Evolutionary conservation across 78 protist species (phyloP).

Genomic region (Cavenderia fasciculata): DNA sequence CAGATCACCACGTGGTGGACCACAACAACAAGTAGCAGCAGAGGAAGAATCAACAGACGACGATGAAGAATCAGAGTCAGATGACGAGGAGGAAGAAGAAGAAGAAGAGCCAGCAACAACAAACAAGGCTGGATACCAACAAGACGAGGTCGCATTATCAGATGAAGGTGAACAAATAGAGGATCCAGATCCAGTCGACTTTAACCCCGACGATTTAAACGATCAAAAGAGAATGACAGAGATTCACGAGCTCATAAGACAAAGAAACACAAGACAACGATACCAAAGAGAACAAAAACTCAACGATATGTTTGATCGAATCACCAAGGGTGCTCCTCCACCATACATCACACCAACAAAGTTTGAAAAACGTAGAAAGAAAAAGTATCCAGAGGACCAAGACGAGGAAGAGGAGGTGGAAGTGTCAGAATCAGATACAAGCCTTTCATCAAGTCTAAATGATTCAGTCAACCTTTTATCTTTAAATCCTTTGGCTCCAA

Average conservation of each 20-base stretch:
- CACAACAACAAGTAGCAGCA: too few relatives aligned
- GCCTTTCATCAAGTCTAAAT: background rate
- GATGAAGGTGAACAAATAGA: background rate
- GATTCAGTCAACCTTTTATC: background rate
- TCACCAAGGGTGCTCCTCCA: constrained; percentile 53
- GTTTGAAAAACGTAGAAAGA: constrained; percentile 44
- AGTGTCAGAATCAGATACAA: background rate
- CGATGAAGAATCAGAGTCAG: background rate
- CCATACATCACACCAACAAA: constrained; percentile 74
- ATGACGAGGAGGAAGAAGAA: constrained; percentile 3
- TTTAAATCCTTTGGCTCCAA: background rate
- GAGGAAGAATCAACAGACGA: too few relatives aligned
- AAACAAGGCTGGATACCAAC: background rate
- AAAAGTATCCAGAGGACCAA: background rate
- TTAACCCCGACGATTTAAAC: constrained; percentile 37
- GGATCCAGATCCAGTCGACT: constrained; percentile 61
- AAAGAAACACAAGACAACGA: constrained; percentile 34
- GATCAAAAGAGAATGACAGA: background rate
- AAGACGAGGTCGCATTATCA: background rate
- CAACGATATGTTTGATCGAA: constrained; percentile 37
- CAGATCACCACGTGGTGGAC: too few relatives aligned
- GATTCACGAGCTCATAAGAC: constrained; percentile 18
- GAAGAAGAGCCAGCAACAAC: background rate
- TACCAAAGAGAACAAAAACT: constrained; percentile 33
- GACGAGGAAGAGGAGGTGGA: background rate